phyloP scores from a whole-genome alignment of 2,329 filamentous ascomycete species.

The Fusarium pilosicola region DNA sequence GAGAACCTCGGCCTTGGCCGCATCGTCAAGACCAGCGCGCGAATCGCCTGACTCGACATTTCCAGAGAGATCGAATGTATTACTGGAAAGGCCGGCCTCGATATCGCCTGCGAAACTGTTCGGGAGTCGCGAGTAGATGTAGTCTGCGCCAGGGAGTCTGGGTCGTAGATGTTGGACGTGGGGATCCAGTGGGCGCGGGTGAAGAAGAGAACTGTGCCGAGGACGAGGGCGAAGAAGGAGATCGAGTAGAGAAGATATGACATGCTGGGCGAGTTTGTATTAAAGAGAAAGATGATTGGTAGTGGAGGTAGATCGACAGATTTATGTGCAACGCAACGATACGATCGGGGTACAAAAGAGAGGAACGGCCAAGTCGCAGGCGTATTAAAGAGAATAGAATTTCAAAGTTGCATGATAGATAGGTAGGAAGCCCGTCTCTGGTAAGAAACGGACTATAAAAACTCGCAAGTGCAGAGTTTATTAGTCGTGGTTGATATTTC shows the following conservation, averaged over 20 bases:
- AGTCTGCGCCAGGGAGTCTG: slow-evolving; percentile 63
- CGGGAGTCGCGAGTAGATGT: slow-evolving; percentile 82
- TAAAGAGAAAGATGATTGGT: neutral
- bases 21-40: slow-evolving; percentile 82
- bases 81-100: slow-evolving; percentile 85
- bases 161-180: slow-evolving; percentile 69
- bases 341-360: slow-evolving; percentile 25
- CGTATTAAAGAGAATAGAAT: slow-evolving; percentile 6
- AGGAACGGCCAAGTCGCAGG: slow-evolving; percentile 24
- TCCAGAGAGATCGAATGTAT: slow-evolving; percentile 81
- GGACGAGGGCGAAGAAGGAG: slow-evolving; percentile 75
- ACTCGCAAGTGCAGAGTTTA: slow-evolving; percentile 5
- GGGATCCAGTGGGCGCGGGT: slow-evolving; percentile 81
- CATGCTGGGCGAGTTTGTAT: slow-evolving; percentile 61
- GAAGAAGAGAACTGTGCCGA: slow-evolving; percentile 81
- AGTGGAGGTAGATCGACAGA: slow-evolving; percentile 6
- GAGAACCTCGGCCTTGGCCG: slow-evolving; percentile 82
- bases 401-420: slow-evolving; percentile 32
- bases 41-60: slow-evolving; percentile 85
- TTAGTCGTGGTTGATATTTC: slow-evolving; percentile 8
- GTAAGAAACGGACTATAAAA: neutral
- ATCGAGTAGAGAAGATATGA: slow-evolving; percentile 82
- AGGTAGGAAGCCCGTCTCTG: slow-evolving; percentile 7
- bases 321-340: neutral
- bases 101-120: slow-evolving; percentile 83